Evolutionary conservation across 2,329 filamentous ascomycete species (phyloP), one percentile per base, ranked within the genome.

Genomic region (Exophiala alcalophila): DNA sequence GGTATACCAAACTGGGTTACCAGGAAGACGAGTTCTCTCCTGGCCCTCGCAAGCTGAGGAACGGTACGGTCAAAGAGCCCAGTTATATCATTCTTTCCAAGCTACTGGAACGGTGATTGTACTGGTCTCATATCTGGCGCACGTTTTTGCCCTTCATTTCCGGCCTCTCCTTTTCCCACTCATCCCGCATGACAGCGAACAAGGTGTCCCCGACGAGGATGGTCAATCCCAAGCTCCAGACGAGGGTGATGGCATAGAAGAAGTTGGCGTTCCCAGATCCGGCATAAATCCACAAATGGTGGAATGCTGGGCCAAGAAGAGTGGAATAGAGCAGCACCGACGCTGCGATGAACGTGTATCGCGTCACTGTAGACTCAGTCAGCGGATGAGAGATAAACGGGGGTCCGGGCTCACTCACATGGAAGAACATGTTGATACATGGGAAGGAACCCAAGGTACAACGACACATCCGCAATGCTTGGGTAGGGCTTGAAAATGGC

Each of bases 241-340:
- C 92, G n/a, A 98, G 70, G 0, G 92, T 98, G 58, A 98, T 97
- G 53, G 92, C 92, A 62, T 98, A 98, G 69, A 98, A 98, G 70
- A 98, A 98, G 64, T 98, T 98, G 46, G 92, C 92, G 59, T 98
- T 98, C 19, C 92, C 92, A 43, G 89, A 95, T 35, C 92, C 92
- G 2, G 92, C 92, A 61, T 97, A 98, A 44, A 98, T 91, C 92
- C 92, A 98, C 4, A 98, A 72, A 61, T 98, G 83, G 63, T 97
- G 95, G 62, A 98, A 98, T 0, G 90, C 89, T 1, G 92, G 92
- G 0, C 92, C 92, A 0, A 98, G 76, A 50, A 95, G 83, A 2
- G 83, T 84, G 16, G 88, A 83, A 64, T 98, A 98, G 7, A 97
- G 70, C 26, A 98, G 74, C 2, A 86, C 85, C 0, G 89, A 82